Conservation (phyloP, 805 yeast genomes). For the Candida anglica region DNA sequence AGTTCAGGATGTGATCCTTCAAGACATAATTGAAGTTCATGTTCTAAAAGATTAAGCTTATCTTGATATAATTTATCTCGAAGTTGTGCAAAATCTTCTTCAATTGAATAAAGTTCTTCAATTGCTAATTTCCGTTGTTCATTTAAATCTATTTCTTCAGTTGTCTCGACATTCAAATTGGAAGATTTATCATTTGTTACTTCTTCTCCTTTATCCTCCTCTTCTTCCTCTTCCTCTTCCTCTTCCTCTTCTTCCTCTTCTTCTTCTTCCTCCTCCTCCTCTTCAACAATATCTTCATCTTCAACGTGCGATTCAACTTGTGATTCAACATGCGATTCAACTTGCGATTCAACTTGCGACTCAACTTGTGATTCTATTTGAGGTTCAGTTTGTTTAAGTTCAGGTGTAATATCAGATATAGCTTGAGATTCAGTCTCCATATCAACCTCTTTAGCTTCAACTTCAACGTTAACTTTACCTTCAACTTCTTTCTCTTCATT, state of each 20-base stretch:
- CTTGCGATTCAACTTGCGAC: conserved; percentile 15
- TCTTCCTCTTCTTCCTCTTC: conserved; percentile 11
- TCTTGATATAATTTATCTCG: conserved; percentile 85
- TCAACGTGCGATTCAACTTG: conserved; percentile 12
- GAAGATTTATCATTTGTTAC: conserved; percentile 11
- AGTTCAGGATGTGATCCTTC: conserved; percentile 92
- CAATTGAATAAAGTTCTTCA: conserved; percentile 72
- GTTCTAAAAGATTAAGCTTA: conserved; percentile 69
- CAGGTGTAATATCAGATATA: conserved; percentile 5
- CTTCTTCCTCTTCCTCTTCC: conserved; percentile 14
- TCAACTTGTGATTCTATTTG: conserved; percentile 12
- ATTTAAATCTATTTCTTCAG: conserved; percentile 19
- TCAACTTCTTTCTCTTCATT: conserved; percentile 9
- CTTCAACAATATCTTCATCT: conserved; percentile 6
- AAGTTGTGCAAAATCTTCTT: conserved; percentile 78
- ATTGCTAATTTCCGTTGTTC: conserved; percentile 60
- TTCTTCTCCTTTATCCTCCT: conserved; percentile 16
- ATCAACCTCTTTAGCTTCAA: conserved; percentile 1
- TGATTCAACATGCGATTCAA: conserved; percentile 14
- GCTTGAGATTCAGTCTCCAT: too few species aligned
- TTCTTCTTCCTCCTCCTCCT: conserved; percentile 9
- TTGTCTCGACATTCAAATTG: conserved; percentile 1
- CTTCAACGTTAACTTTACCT: conserved; percentile 4
- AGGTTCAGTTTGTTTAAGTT: conserved; percentile 8
- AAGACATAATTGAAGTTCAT: conserved; percentile 81